Conservation (phyloP, 2,329 filamentous ascomycete genomes). For the Talaromyces sp. region DNA sequence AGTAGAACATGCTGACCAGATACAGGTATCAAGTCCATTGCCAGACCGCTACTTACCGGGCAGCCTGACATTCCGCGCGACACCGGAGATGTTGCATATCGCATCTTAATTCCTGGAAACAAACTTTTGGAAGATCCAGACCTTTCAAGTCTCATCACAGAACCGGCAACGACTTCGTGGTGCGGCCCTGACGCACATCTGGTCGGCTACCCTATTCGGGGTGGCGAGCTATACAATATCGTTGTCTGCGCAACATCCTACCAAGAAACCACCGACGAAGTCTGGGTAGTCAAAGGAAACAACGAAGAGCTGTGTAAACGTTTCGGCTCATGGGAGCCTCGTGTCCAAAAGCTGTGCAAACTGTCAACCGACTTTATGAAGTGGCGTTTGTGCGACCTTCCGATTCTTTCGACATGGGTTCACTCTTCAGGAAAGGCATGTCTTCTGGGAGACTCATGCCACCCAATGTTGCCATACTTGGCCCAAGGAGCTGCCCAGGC, state of each 20-base stretch:
- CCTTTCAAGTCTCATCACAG: background rate
- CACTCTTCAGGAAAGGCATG: slow-evolving; percentile 47
- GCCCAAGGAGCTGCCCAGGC: slow-evolving; percentile 65
- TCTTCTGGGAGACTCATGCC: slow-evolving; percentile 61
- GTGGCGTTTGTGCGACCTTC: background rate
- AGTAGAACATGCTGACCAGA: no score
- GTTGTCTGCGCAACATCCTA: background rate
- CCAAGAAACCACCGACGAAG: background rate
- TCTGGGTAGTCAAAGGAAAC: background rate
- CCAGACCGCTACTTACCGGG: no score
- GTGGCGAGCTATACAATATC: background rate
- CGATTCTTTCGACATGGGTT: background rate
- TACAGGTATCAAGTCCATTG: no score
- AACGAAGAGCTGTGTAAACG: background rate
- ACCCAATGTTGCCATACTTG: slow-evolving; percentile 63
- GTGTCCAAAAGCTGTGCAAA: background rate
- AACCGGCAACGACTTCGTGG: background rate
- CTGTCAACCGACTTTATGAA: background rate
- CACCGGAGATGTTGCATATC: background rate
- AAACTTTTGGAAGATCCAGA: background rate
- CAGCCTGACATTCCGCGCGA: no score
- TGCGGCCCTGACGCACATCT: background rate
- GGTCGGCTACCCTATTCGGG: background rate
- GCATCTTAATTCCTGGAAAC: background rate
- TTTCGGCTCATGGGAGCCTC: background rate